Evolutionary conservation across 148 eudicot genomes (phyloP).

Genomic region (Dysphania ambrosioides): DNA sequence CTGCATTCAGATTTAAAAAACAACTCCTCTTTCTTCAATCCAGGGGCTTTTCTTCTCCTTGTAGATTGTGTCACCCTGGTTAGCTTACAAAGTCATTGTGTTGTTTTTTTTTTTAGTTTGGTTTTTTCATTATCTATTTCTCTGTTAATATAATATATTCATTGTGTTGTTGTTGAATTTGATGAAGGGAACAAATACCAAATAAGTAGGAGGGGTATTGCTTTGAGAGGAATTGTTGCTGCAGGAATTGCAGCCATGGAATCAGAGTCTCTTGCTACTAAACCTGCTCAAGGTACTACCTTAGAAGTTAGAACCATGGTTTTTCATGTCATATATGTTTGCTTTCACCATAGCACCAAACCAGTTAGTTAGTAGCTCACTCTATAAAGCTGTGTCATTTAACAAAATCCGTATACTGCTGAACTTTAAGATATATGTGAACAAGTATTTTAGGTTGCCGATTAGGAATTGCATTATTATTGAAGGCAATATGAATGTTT

Average conservation of each 20-base stretch:
- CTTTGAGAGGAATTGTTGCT: constrained; percentile 65
- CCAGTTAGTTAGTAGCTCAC: too few species aligned
- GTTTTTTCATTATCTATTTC: neutral
- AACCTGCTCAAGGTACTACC: constrained; percentile 53
- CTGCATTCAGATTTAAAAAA: constrained; percentile 14
- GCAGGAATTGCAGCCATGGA: constrained; percentile 64
- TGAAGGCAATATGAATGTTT: too few species aligned
- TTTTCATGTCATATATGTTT: too few species aligned
- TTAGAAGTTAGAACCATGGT: neutral
- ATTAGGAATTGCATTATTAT: too few species aligned
- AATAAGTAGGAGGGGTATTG: constrained; percentile 67
- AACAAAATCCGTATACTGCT: too few species aligned
- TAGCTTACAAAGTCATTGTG: neutral
- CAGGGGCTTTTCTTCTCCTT: constrained; percentile 20
- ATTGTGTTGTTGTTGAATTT: neutral
- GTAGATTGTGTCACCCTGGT: constrained; percentile 22
- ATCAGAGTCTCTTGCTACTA: constrained; percentile 46
- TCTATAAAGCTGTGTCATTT: too few species aligned
- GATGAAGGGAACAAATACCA: constrained; percentile 52
- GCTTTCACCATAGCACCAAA: too few species aligned
- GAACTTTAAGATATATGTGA: too few species aligned
- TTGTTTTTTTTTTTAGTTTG: neutral
- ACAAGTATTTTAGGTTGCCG: too few species aligned
- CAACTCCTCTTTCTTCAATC: constrained; percentile 23
- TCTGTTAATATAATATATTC: too few species aligned